phyloP scores from a whole-genome alignment of 2,329 filamentous ascomycete species.

The Cladosporium cucumerinum region DNA sequence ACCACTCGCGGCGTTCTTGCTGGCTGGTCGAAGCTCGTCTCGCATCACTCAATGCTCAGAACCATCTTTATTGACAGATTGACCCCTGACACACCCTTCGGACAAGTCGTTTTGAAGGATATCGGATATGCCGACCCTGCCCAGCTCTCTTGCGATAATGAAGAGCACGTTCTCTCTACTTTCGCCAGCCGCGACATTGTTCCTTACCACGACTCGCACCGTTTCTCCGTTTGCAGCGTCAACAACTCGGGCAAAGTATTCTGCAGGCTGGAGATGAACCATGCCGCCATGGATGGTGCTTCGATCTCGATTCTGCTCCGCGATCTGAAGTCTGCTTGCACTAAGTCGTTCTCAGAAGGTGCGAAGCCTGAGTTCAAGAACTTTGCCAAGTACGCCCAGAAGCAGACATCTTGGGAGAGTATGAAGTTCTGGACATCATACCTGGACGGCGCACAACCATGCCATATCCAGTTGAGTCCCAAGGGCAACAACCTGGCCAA shows the following conservation, averaged over 20 bases:
- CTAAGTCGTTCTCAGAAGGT: not conserved
- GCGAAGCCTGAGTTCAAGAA: constrained; percentile 6
- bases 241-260: not conserved
- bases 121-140: constrained; percentile 7
- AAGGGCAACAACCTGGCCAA: constrained; percentile 9
- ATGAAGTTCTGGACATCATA: constrained; percentile 12
- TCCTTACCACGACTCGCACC: constrained; percentile 14
- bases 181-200: constrained; percentile 11
- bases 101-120: constrained; percentile 13
- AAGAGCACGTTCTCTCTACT: constrained; percentile 7
- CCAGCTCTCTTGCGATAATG: constrained; percentile 3
- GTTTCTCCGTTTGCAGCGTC: constrained; percentile 12
- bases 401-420: not conserved
- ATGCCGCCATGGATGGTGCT: constrained; percentile 44
- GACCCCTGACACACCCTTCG: not conserved
- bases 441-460: not conserved
- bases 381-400: not conserved
- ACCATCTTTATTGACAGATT: constrained; percentile 35
- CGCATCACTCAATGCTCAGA: constrained; percentile 36
- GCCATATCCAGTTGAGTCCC: constrained; percentile 9
- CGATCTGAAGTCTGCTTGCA: constrained; percentile 1
- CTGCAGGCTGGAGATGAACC: constrained; percentile 19
- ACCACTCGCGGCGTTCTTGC: not conserved
- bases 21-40: constrained; percentile 34
- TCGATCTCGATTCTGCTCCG: constrained; percentile 38